phyloP scores from a whole-genome alignment of 306 rosid genomes.

The Psophocarpus tetragonolobus region DNA sequence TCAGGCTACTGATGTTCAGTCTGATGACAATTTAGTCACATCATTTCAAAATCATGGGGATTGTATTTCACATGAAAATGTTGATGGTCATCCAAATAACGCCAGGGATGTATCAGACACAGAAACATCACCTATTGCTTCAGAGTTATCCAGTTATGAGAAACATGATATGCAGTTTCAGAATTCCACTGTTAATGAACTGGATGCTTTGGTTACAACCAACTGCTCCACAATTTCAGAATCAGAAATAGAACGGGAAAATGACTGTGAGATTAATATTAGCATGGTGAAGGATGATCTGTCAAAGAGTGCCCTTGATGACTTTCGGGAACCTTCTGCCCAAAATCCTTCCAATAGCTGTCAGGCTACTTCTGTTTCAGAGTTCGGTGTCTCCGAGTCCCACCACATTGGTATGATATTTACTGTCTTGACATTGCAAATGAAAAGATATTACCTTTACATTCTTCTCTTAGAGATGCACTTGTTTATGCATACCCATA shows the following conservation, averaged over 20 bases:
- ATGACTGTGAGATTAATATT: slow-evolving; percentile 30
- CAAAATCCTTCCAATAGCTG: slow-evolving; percentile 36
- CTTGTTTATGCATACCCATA: not conserved
- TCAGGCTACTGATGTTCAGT: slow-evolving; percentile 36
- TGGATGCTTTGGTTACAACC: slow-evolving; percentile 41
- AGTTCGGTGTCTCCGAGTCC: slow-evolving; percentile 44
- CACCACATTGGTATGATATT: slow-evolving; percentile 60
- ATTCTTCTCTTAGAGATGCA: not conserved
- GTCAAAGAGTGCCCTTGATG: slow-evolving; percentile 42
- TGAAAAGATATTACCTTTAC: not conserved
- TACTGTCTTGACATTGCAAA: not conserved
- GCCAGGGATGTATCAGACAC: slow-evolving; percentile 36
- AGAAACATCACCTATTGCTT: slow-evolving; percentile 44
- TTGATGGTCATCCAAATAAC: slow-evolving; percentile 39
- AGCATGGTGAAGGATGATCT: slow-evolving; percentile 45
- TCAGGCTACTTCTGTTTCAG: slow-evolving; percentile 43
- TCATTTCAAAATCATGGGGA: slow-evolving; percentile 34
- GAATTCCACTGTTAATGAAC: slow-evolving; percentile 32
- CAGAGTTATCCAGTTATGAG: slow-evolving; percentile 46
- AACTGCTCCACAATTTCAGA: slow-evolving; percentile 34
- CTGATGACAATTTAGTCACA: slow-evolving; percentile 38
- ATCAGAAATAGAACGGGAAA: slow-evolving; percentile 56
- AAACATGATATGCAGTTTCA: slow-evolving; percentile 37
- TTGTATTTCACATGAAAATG: slow-evolving; percentile 34
- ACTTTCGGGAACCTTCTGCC: slow-evolving; percentile 45